These are phyloP conservation scores for Pelargonium australe DNA, from an alignment of 441 rosid genomes.

Conservation along the genomic window DNA sequence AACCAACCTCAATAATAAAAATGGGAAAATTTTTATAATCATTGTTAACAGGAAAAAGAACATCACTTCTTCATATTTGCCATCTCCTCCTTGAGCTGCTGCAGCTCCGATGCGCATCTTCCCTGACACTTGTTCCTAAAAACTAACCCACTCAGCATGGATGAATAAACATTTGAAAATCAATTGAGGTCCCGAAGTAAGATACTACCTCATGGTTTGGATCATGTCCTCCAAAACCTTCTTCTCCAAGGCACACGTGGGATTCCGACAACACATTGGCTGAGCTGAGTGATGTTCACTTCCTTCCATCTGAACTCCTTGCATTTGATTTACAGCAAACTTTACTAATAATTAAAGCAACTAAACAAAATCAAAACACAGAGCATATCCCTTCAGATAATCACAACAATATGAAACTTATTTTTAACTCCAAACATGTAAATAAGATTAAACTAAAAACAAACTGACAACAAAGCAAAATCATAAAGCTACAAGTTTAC, in stretches of 20 bases:
- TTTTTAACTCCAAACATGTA: no score
- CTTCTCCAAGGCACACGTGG: neutral
- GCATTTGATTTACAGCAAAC: neutral
- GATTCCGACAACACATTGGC: neutral
- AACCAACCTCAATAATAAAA: neutral
- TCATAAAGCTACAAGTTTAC: no score
- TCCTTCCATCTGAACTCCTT: neutral
- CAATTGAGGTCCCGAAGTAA: neutral
- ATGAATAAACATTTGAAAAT: neutral
- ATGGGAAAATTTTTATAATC: neutral
- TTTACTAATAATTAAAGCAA: neutral
- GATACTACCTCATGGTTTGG: neutral
- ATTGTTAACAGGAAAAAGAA: neutral
- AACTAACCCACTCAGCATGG: neutral
- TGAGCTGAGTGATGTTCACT: neutral
- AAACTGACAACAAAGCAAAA: no score
- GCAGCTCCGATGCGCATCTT: neutral
- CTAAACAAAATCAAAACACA: neutral
- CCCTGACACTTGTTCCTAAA: conserved; percentile 1
- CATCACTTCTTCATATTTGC: neutral
- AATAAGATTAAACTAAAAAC: no score
- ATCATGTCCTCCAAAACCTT: neutral
- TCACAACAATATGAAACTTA: no score
- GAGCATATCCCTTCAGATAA: no score
- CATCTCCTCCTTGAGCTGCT: conserved; percentile 5